Base-by-base conservation (phyloP, 805 yeast species). In the Wickerhamiella parazyma region DNA sequence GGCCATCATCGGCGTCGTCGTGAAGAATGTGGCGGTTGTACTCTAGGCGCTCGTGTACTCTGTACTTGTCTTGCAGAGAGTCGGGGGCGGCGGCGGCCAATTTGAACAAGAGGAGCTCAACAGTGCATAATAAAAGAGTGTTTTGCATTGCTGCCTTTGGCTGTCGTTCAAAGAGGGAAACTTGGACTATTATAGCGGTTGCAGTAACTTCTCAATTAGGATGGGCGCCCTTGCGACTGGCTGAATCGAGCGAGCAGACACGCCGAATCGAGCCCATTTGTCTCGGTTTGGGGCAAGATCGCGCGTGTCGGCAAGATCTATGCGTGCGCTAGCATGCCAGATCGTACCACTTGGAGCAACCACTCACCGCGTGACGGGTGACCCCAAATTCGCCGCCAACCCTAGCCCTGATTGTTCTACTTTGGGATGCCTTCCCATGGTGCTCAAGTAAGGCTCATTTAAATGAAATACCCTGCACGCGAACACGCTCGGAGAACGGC, bases 391-490 rank as follows among this genome's bases (percentile, higher is more conserved):
- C 31, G 10, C 14, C 31, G 9, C 24, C 5, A 5, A 11, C 29
- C 31, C 31, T 28, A 28, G 16, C 31, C 31, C 31, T 10, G 29
- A 4, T n/a, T n/a, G n/a, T n/a, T n/a, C n/a, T n/a, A n/a, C n/a
- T n/a, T n/a, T n/a, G n/a, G n/a, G n/a, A n/a, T n/a, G n/a, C n/a
- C n/a, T n/a, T n/a, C n/a, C n/a, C n/a, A n/a, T n/a, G n/a, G n/a
- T n/a, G n/a, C n/a, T n/a, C n/a, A n/a, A n/a, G n/a, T n/a, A n/a
- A n/a, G n/a, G n/a, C n/a, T n/a, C n/a, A n/a, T n/a, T n/a, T n/a
- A n/a, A n/a, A 36, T 26, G 31, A 80, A 80, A 54, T 87, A 87
- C 57, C 95, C 95, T 10, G 89, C 95, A 10, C 84, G 78, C 51
- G 65, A 63, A 17, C 97, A 87, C 59, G 85, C 86, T 3, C 39